These are phyloP conservation scores for Hyaloscypha bicolor DNA, from an alignment of 495 filamentous ascomycete species.

Conservation along the genomic window DNA sequence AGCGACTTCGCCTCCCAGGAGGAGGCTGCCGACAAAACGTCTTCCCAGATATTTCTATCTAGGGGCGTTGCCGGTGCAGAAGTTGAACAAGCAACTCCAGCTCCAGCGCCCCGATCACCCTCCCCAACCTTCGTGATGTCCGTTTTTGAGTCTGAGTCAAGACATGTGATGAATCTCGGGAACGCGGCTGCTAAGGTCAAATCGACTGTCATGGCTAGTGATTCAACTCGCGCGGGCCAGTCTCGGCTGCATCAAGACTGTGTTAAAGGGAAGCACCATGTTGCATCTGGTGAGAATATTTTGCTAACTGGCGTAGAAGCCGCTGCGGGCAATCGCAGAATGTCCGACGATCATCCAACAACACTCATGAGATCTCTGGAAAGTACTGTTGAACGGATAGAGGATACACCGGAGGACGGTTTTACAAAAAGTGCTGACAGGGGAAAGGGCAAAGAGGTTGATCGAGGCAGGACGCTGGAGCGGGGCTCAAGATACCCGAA, in stretches of 20 bases:
- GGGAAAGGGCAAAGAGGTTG: conserved; percentile 15
- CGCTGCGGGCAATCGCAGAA: not conserved
- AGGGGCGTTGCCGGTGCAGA: conserved; percentile 39
- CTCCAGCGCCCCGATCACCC: conserved; percentile 5
- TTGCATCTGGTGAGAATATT: not conserved
- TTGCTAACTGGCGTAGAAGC: not conserved
- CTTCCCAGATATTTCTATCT: conserved; percentile 46
- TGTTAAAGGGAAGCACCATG: not conserved
- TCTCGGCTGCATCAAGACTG: not conserved
- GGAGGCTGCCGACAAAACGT: conserved; percentile 35
- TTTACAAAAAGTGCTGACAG: not conserved
- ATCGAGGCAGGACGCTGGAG: conserved; percentile 23
- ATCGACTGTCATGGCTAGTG: not conserved
- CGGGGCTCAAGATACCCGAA: conserved; percentile 19
- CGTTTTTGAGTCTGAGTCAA: conserved; percentile 34
- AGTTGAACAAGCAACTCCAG: conserved; percentile 10
- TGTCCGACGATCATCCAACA: not conserved
- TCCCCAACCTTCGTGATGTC: conserved; percentile 27
- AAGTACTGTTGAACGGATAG: not conserved
- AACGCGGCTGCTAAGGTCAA: conserved; percentile 8
- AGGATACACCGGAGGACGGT: not conserved
- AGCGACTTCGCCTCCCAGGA: conserved; percentile 14
- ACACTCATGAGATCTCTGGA: not conserved
- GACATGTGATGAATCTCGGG: conserved; percentile 30
- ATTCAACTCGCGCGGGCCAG: not conserved